A percentile compares a stretch with the other conserved stretches of the same genome.
Evolutionary conservation across 1,284 basidiomycete species (phyloP).

Genomic region (Waitea zeae): DNA sequence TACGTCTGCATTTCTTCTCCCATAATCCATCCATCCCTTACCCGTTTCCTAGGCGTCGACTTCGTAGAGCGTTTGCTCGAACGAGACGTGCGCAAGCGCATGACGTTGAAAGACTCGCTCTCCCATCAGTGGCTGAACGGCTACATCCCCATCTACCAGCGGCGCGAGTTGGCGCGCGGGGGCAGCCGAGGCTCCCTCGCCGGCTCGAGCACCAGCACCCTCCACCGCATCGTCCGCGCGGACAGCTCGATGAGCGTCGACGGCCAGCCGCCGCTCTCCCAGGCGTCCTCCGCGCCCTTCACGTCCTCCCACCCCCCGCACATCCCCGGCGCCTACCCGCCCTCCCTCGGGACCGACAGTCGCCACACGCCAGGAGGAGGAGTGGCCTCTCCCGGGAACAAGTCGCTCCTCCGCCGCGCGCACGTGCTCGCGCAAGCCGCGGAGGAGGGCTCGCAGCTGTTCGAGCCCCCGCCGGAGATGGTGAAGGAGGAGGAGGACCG

Average conservation of each 20-base stretch:
- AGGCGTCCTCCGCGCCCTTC: conserved; percentile 2
- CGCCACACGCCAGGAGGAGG: neutral
- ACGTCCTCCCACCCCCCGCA: conserved; percentile 3
- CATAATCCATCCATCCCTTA: neutral
- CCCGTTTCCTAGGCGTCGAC: conserved; percentile 18
- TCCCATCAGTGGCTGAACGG: conserved; percentile 45
- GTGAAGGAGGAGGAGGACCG: too few relatives aligned
- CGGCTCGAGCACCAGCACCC: neutral
- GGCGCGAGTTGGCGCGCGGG: too few relatives aligned
- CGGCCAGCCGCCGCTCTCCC: conserved; percentile 6
- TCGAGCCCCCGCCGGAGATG: conserved; percentile 26
- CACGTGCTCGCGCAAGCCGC: conserved; percentile 24
- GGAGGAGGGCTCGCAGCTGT: conserved; percentile 15
- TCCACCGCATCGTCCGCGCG: neutral
- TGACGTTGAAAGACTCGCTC: conserved; percentile 41
- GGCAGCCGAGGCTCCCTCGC: neutral
- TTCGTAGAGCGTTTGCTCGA: conserved; percentile 33
- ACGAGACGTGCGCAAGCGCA: conserved; percentile 32
- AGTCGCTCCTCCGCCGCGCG: conserved; percentile 31
- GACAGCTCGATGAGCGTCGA: conserved; percentile 3
- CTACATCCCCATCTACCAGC: neutral
- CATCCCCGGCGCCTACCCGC: conserved; percentile 11
- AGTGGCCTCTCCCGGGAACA: conserved; percentile 14
- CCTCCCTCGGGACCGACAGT: too few relatives aligned
- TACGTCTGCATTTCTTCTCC: conserved; percentile 10